A percentile compares a stretch with the other conserved stretches of the same genome.
These are phyloP conservation scores for Starmerella khaoyaiensis DNA, from an alignment of 805 yeast species.

Conservation along the genomic window DNA sequence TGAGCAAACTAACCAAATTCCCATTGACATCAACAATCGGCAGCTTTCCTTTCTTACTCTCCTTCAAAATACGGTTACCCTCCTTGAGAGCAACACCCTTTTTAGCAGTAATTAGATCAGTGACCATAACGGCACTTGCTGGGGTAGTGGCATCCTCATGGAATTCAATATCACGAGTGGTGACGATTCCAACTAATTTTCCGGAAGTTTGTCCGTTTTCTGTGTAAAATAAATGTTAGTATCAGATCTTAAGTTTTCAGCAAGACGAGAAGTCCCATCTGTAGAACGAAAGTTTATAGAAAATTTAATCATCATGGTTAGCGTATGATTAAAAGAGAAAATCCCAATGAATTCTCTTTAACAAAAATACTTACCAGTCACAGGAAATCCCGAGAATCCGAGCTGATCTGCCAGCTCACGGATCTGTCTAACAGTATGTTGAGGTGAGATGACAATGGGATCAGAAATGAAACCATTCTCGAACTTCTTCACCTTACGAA, in stretches of 20 bases:
- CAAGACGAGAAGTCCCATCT: conserved; percentile 83
- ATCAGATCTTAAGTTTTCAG: conserved; percentile 41
- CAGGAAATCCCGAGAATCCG: conserved; percentile 97
- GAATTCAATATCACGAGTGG: conserved; percentile 95
- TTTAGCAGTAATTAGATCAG: conserved; percentile 68
- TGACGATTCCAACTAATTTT: conserved; percentile 85
- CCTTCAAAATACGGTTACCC: conserved; percentile 83
- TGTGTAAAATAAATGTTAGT: conserved; percentile 29
- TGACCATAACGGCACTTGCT: conserved; percentile 79
- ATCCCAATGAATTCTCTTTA: neutral
- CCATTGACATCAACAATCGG: conserved; percentile 76
- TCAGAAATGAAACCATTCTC: conserved; percentile 96
- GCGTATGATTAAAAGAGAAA: conserved; percentile 14
- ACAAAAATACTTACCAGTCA: conserved; percentile 77
- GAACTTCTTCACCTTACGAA: conserved; percentile 85
- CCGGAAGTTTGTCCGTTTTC: conserved; percentile 80
- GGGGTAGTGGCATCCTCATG: conserved; percentile 53
- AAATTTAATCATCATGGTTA: conserved; percentile 23
- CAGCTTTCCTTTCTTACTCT: conserved; percentile 93
- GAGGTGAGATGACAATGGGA: conserved; percentile 75
- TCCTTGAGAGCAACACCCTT: conserved; percentile 68
- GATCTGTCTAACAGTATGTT: conserved; percentile 66
- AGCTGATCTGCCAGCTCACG: conserved; percentile 52
- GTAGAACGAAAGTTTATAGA: conserved; percentile 98
- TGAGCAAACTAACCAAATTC: conserved; percentile 71